Conservation (phyloP, 2,329 filamentous ascomycete species). For the Hymenoscyphus fraxineus region DNA sequence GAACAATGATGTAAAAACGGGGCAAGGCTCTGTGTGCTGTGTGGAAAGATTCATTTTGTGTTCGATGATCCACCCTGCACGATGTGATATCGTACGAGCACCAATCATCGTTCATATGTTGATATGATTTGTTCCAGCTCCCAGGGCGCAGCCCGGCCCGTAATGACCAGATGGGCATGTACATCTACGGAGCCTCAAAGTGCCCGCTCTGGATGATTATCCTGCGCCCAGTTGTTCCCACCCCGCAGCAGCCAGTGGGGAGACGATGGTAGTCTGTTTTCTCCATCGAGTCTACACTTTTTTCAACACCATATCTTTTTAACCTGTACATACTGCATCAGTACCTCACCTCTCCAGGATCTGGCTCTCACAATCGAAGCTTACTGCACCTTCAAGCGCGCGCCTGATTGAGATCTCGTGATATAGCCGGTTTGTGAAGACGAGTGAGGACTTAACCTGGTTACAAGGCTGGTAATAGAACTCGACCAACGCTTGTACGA, state of each 20-base stretch:
- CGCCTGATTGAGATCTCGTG: background rate
- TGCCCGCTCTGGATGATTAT: background rate
- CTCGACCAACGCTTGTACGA: background rate
- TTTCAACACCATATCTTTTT: background rate
- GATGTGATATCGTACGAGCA: slow-evolving; percentile 1
- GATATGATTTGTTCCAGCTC: background rate
- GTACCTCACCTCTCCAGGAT: background rate
- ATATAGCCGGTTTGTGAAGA: background rate
- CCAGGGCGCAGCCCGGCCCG: background rate
- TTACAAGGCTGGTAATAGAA: background rate
- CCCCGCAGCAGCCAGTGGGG: background rate
- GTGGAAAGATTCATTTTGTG: background rate
- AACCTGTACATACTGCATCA: background rate
- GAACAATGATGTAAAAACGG: background rate
- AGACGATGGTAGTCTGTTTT: background rate
- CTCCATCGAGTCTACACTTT: background rate
- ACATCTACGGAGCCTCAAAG: background rate
- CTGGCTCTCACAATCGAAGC: background rate
- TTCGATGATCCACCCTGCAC: background rate
- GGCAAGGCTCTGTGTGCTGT: background rate
- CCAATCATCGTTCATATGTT: background rate
- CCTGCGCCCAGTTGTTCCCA: background rate
- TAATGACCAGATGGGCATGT: background rate
- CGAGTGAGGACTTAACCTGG: background rate
- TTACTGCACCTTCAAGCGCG: background rate